Base-by-base conservation (phyloP, 805 yeast genomes). In the Candida easanensis region DNA sequence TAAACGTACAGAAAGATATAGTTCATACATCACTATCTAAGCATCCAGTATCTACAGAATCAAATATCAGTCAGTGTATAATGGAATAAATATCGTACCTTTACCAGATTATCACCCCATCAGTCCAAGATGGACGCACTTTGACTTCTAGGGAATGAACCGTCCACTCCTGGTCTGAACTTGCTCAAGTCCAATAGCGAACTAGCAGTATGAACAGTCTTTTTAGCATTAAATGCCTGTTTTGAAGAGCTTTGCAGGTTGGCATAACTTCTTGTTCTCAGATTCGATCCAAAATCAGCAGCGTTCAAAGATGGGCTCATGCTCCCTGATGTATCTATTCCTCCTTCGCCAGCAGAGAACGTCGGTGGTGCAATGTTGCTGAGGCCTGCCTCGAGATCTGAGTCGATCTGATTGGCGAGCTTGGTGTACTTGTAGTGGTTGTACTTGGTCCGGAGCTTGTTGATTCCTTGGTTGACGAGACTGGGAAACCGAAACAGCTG, bases 261-360 rank as follows among this genome's bases (percentile, higher is more conserved):
- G 2, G 58, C 60, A 41, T 45, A 55, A 33, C 52, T 44, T 41
- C 61, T 49, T 1, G 61, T 55, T 42, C 61, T 50, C 38, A 57
- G 37, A 28, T 45, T 52, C 3, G 30, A 11, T 9, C 45, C 35
- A 4, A 52, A 38, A 17, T 47, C 53, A 9, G 45, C 10, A 1
- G 50, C 30, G 4, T 44, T 41, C 15, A 56, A 27, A 13, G 56
- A 46, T 3, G 61, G 59, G 36, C 56, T 50, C 36, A 45, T 20
- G 19, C 56, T 49, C 7, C 60, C 60, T 23, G 58, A 54, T 26
- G 44, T 32, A 7, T 39, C 32, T 33, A 16, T 17, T 44, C 42
- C 21, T 25, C 33, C 18, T 36, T n/a, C 31, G 17, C 30, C 41
- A 20, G 18, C 33, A 13, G 27, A 33, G 36, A 42, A 2, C 15